Base-by-base conservation (phyloP, 2,329 filamentous ascomycete genomes). In the Neofusicoccum sp. region DNA sequence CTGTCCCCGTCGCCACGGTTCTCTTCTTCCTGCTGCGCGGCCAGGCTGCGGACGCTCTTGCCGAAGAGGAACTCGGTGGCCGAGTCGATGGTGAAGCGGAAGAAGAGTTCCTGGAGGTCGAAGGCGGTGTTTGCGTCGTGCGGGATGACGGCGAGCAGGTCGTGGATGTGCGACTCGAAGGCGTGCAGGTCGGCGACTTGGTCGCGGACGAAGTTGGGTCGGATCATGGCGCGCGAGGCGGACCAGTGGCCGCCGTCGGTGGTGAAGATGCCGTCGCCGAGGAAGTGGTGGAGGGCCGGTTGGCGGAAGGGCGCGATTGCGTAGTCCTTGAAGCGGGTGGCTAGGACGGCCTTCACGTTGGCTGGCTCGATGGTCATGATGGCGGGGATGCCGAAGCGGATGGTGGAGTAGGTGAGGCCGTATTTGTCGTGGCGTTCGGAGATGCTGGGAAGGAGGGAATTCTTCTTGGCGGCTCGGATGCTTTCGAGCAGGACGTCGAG, bases 381-480 rank as follows among this genome's bases (percentile, higher is more conserved):
- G 87, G 77, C 72, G 89, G 86, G 3, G 70, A 74, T 65, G 89
- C 86, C 58, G 88, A 87, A 1, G 82, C 84, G 2, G 75, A 73
- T 3, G 84, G 69, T 66, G 6, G 49, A 40, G 31, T 47, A 43
- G 3, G 59, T 61, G 6, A 9, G 16, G 14, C 49, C 51, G 33
- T 26, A 33, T 28, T 36, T 30, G 11, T 41, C 16, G 33, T 40
- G 41, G 41, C 59, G 59, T 2, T 43, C 20, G 14, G 51, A 44
- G 11, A 61, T 31, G 66, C 31, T 67, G 57, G 49, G 71, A 6
- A 68, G 80, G 4, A 77, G 68, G 0, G 68, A 33, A n/a, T 69
- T 58, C 38, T 69, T 68, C 16, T 69, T 62, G 16, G 75, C 62
- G 4, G 77, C 74, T 9, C 69, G 68, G 28, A 77, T 60, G 62